Evolutionary conservation across 2,329 filamentous ascomycete genomes (phyloP), one percentile per base, ranked within the genome.

Genomic region (Aureobasidium sp.): DNA sequence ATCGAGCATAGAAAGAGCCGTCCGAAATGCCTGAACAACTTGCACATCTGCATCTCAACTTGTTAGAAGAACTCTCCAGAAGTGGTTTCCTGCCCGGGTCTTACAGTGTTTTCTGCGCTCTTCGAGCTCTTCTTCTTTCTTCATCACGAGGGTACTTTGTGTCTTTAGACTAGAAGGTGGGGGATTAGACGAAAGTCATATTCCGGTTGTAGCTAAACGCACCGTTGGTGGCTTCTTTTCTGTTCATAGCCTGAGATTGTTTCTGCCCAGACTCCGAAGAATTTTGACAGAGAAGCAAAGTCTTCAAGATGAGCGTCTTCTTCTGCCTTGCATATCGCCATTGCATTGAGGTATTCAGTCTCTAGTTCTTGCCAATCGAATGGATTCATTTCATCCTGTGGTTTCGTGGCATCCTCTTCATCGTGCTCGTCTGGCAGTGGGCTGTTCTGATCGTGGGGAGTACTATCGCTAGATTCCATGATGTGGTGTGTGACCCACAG

Each of bases 331-430:
- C 87, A 83, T 44, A 86, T 79, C 15, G 78, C 75, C 68, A 96
- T 82, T 20, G 84, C 85, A 59, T 82, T 76, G 63, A 87, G 80
- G 68, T 92, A 96, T 46, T 84, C 83, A 1, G 77, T 71, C 72
- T 92, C 82, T 36, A 96, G 86, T n/a, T 87, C 82, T 2, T 86
- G 79, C 92, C 92, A 96, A 74, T 92, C 84, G 69, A 89, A 91
- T 70, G 76, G 60, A 50, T 77, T 74, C 64, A 90, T 75, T 59
- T 50, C 62, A 13, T 70, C 66, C n/a, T 67, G 55, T 12, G 71
- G 71, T 9, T 68, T 62, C 9, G 27, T 17, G 17, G 8, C 5
- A 15, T 53, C 48, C 13, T 62, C 59, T 20, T 37, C n/a, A 27
- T 48, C 56, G 20, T 34, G 47, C 4, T 43, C 32, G n/a, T 59